Evolutionary conservation across 805 yeast species (phyloP).

Genomic region (Lachancea quebecensis): DNA sequence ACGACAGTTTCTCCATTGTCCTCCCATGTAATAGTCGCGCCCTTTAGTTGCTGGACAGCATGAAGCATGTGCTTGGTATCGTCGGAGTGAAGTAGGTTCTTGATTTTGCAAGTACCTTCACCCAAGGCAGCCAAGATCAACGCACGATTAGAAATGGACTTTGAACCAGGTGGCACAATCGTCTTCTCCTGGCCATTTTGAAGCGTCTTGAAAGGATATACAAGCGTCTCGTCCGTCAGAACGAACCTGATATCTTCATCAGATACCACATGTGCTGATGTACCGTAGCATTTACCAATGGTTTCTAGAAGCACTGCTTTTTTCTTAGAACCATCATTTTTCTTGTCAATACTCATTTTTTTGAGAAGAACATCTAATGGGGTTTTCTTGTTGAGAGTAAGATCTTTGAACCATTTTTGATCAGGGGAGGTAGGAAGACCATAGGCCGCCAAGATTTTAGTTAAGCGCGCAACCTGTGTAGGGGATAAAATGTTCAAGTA

Average conservation of each 20-base stretch:
- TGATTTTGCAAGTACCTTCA: conserved; percentile 71
- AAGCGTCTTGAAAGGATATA: conserved; percentile 45
- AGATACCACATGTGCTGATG: conserved; percentile 74
- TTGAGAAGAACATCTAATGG: conserved; percentile 69
- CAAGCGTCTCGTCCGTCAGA: conserved; percentile 72
- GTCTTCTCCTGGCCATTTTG: conserved; percentile 28
- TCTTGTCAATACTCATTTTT: conserved; percentile 94
- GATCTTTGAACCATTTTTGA: conserved; percentile 63
- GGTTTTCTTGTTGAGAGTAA: conserved; percentile 62
- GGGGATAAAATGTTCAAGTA: conserved; percentile 84
- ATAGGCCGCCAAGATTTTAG: conserved; percentile 77
- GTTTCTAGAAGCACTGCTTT: conserved; percentile 75
- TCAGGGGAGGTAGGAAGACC: conserved; percentile 75
- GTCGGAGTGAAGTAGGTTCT: conserved; percentile 87
- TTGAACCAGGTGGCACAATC: conserved; percentile 90
- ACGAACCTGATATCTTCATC: conserved; percentile 78
- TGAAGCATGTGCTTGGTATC: conserved; percentile 92
- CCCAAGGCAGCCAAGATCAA: conserved; percentile 89
- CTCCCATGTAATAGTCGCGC: conserved; percentile 76
- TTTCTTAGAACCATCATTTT: conserved; percentile 88
- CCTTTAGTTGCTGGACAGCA: conserved; percentile 73
- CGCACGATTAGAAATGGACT: conserved; percentile 94
- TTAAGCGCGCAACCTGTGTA: conserved; percentile 85
- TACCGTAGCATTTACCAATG: conserved; percentile 86
- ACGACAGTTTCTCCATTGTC: conserved; percentile 87